Evolutionary conservation across 768 basidiomycete genomes (phyloP).

Genomic region (Leccinum variicolor): DNA sequence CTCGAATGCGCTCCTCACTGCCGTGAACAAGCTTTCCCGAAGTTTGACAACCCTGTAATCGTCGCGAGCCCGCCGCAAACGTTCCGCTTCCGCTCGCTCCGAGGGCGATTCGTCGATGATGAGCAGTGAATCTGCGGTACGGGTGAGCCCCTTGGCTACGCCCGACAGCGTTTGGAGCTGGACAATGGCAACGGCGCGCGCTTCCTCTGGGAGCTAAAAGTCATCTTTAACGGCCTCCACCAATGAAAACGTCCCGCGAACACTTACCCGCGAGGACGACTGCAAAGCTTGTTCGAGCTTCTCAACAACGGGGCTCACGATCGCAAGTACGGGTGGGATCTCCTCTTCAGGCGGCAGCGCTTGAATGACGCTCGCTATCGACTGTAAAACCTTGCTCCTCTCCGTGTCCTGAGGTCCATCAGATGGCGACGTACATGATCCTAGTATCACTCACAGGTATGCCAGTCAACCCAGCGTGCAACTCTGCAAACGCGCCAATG

Average conservation of each 20-base stretch:
- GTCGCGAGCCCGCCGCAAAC: constrained; percentile 56
- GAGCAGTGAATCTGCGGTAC: constrained; percentile 63
- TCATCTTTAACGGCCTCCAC: background rate
- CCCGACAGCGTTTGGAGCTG: constrained; percentile 82
- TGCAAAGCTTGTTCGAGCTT: constrained; percentile 63
- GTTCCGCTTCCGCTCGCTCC: constrained; percentile 47
- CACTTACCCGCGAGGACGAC: constrained; percentile 49
- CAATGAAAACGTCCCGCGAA: background rate
- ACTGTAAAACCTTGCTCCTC: constrained; percentile 87
- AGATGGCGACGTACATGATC: background rate
- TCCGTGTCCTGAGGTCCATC: constrained; percentile 61
- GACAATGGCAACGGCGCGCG: constrained; percentile 59
- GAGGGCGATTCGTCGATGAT: constrained; percentile 58
- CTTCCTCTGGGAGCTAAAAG: constrained; percentile 66
- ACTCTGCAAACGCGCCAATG: constrained; percentile 77
- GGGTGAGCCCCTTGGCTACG: constrained; percentile 83
- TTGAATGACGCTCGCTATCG: constrained; percentile 91
- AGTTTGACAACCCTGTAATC: constrained; percentile 62
- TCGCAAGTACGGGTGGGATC: constrained; percentile 74
- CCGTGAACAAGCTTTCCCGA: constrained; percentile 62
- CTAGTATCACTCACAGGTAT: constrained; percentile 57
- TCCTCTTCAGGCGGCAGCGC: constrained; percentile 78
- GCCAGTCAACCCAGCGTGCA: constrained; percentile 71
- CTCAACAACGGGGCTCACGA: constrained; percentile 71
- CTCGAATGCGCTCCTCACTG: constrained; percentile 58